Evolutionary conservation across 2,329 filamentous ascomycete species (phyloP).

Genomic region (Cordyceps sp.): DNA sequence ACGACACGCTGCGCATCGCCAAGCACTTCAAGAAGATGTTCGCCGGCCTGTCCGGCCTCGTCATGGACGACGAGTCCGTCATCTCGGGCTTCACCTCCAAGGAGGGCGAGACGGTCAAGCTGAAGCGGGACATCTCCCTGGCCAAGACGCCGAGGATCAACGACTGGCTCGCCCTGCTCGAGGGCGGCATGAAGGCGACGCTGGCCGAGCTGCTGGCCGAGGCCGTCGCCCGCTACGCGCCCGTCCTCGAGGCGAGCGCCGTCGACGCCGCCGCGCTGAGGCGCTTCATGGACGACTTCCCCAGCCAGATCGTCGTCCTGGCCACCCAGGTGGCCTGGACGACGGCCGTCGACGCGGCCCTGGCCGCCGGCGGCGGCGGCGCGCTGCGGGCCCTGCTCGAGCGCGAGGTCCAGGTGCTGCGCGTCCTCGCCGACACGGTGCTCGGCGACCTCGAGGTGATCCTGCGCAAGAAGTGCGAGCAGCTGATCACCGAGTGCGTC

Average conservation of each 20-base stretch:
- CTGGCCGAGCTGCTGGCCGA: conserved; percentile 81
- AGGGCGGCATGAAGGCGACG: conserved; percentile 85
- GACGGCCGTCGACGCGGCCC: conserved; percentile 61
- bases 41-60: conserved; percentile 76
- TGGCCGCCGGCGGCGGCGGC: conserved; percentile 57
- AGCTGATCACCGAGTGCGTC: conserved; percentile 96
- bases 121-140: conserved; percentile 85
- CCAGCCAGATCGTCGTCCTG: conserved; percentile 88
- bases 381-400: conserved; percentile 57
- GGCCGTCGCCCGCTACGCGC: conserved; percentile 66
- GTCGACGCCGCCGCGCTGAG: conserved; percentile 58
- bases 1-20: conserved; percentile 86
- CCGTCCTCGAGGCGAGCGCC: conserved; percentile 54
- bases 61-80: conserved; percentile 78
- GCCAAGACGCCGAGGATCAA: conserved; percentile 94
- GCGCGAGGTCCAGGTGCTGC: conserved; percentile 69
- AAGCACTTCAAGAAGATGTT: conserved; percentile 99
- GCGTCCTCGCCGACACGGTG: conserved; percentile 74
- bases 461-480: conserved; percentile 90
- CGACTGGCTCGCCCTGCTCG: conserved; percentile 90
- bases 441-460: conserved; percentile 77
- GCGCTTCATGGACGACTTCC: conserved; percentile 69
- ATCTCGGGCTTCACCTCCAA: conserved; percentile 92
- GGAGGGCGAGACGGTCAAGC: conserved; percentile 72
- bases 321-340: conserved; percentile 94